Evolutionary conservation across 1,284 basidiomycete species (phyloP).

Genomic region (Tylopilus microsporus): DNA sequence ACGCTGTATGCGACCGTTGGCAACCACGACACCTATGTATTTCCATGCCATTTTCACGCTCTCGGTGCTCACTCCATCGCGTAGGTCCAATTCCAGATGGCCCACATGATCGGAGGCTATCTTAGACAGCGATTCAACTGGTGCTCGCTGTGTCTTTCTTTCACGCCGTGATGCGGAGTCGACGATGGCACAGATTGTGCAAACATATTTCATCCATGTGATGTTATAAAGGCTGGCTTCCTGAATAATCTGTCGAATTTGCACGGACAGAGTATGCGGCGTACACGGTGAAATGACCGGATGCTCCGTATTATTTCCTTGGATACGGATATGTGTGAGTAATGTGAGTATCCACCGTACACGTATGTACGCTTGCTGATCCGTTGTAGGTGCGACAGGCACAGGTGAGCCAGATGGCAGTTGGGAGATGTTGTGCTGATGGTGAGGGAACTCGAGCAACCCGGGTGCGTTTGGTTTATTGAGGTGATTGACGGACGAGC

Average conservation of each 20-base stretch:
- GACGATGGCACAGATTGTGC: constrained; percentile 51
- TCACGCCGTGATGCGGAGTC: constrained; percentile 6
- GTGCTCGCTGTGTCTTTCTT: constrained; percentile 42
- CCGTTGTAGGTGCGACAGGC: no score
- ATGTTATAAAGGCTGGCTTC: constrained; percentile 62
- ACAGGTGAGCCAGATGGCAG: no score
- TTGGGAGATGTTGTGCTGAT: no score
- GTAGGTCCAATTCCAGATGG: constrained; percentile 54
- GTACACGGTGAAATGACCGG: no score
- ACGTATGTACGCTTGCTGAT: no score
- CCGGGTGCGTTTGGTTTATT: no score
- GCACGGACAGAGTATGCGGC: constrained; percentile 27
- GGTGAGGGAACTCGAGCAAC: no score
- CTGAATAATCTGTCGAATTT: constrained; percentile 47
- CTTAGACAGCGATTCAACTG: constrained; percentile 60
- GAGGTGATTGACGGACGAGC: no score
- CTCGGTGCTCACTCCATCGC: neutral
- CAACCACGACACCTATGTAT: constrained; percentile 68
- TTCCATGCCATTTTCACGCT: neutral
- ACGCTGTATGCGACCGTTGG: constrained; percentile 66
- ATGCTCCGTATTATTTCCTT: no score
- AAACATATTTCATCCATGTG: constrained; percentile 49
- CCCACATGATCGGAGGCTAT: constrained; percentile 48
- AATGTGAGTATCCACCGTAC: no score
- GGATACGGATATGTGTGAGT: no score